These are phyloP conservation scores for Selenicereus undatus DNA, from an alignment of 148 eudicot species.

Conservation along the genomic window DNA sequence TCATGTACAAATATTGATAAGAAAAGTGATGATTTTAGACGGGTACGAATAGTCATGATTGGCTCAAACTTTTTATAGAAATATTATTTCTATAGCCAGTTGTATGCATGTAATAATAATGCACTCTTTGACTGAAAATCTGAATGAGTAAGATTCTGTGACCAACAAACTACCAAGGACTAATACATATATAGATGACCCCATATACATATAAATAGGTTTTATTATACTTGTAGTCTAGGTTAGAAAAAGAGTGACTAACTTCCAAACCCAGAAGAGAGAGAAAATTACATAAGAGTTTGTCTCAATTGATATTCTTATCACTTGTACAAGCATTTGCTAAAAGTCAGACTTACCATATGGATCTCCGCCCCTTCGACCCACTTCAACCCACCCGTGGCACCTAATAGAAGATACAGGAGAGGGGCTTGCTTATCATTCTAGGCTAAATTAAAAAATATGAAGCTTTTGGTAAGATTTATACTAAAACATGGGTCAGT, in stretches of 20 bases:
- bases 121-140: slow-evolving; percentile 20
- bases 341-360: too few relatives aligned
- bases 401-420: too few relatives aligned
- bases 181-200: not conserved
- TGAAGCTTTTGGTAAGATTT: too few relatives aligned
- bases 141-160: slow-evolving; percentile 19
- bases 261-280: not conserved
- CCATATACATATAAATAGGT: not conserved
- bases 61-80: slow-evolving; percentile 10
- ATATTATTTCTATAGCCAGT: not conserved
- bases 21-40: not conserved
- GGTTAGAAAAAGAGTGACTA: not conserved
- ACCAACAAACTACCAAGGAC: slow-evolving; percentile 21
- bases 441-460: too few relatives aligned
- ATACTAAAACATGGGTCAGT: too few relatives aligned
- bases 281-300: too few relatives aligned
- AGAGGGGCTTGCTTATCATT: too few relatives aligned
- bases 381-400: too few relatives aligned
- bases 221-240: not conserved
- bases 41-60: slow-evolving; percentile 23
- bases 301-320: too few relatives aligned
- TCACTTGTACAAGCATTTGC: too few relatives aligned
- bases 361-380: too few relatives aligned
- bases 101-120: slow-evolving; percentile 6
- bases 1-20: not conserved